Base-by-base conservation (phyloP, 345 rosid species). In the Stellera chamaejasme region DNA sequence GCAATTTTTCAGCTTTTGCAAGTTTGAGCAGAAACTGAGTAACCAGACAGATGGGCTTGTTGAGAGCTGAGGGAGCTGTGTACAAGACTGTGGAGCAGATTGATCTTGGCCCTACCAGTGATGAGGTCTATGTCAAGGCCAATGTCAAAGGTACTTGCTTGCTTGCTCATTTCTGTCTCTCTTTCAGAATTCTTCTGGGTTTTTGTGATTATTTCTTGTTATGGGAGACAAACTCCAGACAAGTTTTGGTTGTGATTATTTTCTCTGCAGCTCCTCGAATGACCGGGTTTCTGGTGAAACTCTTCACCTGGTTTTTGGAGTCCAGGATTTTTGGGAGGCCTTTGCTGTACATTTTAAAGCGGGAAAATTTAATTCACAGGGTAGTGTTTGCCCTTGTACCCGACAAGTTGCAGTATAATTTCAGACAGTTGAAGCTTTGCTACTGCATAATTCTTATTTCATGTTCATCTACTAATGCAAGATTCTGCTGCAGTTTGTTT, bases 271-370 rank as follows among this genome's bases (percentile, higher is more conserved):
- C 89, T 48, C 94, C 89, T 10, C 75, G 94, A 23, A 64, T 80
- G 94, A 84, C 89, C 11, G 89, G 93, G 59, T 63, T 85, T 52
- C 59, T 82, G 45, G 84, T 78, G 23, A 82, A 80, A 54, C 41
- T 82, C 0, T 82, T 80, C 23, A 79, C 66, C 52, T 82, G 93
- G 93, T 69, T 82, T 50, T 45, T 85, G 69, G 89, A 85, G 57
- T 69, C 68, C 4, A 56, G 63, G 43, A 62, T 82, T 2, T 42
- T 85, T 27, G 88, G 93, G 27, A 27, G 69, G 0, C 13, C 71
- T 13, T 51, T 85, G 44, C n/a, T 78, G 13, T 70, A 74, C 72
- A 4, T 82, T 1, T 55, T 85, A 63, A 82, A 80, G 82, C 61
- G 71, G 52, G 71, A 76, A 69, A 82, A 85, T 59, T 77, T 76